Evolutionary conservation across 768 basidiomycete species (phyloP), one percentile per base, ranked within the genome.

Genomic region (Podaxis rugospora): DNA sequence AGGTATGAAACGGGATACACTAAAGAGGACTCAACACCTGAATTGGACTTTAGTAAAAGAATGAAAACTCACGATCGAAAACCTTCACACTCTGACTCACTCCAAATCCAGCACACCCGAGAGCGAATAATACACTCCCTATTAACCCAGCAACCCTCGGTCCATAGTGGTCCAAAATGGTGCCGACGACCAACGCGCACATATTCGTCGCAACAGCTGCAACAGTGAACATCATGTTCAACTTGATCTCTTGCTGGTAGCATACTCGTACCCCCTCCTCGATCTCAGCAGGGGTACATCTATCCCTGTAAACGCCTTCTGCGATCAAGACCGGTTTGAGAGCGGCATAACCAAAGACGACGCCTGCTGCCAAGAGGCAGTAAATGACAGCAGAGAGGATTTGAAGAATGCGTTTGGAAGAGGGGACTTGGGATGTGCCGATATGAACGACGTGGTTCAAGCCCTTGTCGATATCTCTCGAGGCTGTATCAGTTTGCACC

Each of bases 301-400:
- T 46, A 14, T 57, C 44, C 6, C 44, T 44, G 46, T 57, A 57
- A 13, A 57, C 32, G 18, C 55, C 55, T 28, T 57, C 55, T 6
- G 44, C 28, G 14, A 57, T 35, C 4, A 57, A 27, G n/a, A 57
- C 55, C 9, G 55, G 55, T 47, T 57, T 57, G 46, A 57, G 28
- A 21, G 55, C 55, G 11, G 55, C 55, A 36, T 57, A 57, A 14
- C 55, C 55, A 47, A 57, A 57, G 42, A 57, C 44, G n/a, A 57
- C n/a, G 28, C 55, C 55, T 5, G 55, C 55, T 14, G 55, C 18
- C 14, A 47, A 47, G 10, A 57, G 44, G 18, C 44, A 57, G 16
- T 46, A 57, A 13, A 47, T 10, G 28, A 57, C 44, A 6, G 55
- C 55, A 18, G 16, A 47, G 32, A 32, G 6, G 44, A 57, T 49